These are phyloP conservation scores for Penicillium vulpinum DNA, from an alignment of 2,329 filamentous ascomycete species.

Conservation along the genomic window DNA sequence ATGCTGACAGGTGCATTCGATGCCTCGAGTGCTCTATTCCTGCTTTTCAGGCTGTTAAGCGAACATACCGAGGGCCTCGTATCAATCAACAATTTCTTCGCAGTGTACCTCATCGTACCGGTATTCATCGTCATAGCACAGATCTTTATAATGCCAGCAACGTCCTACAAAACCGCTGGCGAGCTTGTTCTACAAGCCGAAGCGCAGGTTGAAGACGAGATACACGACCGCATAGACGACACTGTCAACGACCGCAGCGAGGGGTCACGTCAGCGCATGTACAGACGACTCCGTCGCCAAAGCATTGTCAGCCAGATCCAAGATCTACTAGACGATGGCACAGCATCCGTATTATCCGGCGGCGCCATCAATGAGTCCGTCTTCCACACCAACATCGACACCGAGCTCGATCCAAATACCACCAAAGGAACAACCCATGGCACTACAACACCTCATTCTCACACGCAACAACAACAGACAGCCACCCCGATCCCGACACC, in stretches of 20 bases:
- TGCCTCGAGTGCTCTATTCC: slow-evolving; percentile 74
- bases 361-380: slow-evolving; percentile 16
- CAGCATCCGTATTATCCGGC: slow-evolving; percentile 7
- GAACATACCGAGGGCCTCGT: slow-evolving; percentile 59
- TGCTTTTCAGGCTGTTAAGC: slow-evolving; percentile 71
- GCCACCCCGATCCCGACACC: slow-evolving; percentile 46
- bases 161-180: slow-evolving; percentile 81
- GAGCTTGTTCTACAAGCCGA: slow-evolving; percentile 77
- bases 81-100: slow-evolving; percentile 68
- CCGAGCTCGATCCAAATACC: neutral
- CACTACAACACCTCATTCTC: slow-evolving; percentile 28
- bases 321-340: slow-evolving; percentile 62
- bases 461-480: slow-evolving; percentile 29
- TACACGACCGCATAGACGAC: slow-evolving; percentile 57
- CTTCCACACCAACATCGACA: slow-evolving; percentile 13
- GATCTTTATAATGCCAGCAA: slow-evolving; percentile 68
- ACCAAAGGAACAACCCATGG: neutral
- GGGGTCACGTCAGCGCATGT: slow-evolving; percentile 50
- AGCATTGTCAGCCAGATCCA: slow-evolving; percentile 70
- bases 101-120: slow-evolving; percentile 70
- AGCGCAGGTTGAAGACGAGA: slow-evolving; percentile 53
- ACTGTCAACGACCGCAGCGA: slow-evolving; percentile 52
- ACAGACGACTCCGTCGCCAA: slow-evolving; percentile 61
- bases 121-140: slow-evolving; percentile 65
- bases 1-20: slow-evolving; percentile 81